These are phyloP conservation scores for Paraleonurus japonicus DNA, from an alignment of 257 asterid species.

Conservation along the genomic window DNA sequence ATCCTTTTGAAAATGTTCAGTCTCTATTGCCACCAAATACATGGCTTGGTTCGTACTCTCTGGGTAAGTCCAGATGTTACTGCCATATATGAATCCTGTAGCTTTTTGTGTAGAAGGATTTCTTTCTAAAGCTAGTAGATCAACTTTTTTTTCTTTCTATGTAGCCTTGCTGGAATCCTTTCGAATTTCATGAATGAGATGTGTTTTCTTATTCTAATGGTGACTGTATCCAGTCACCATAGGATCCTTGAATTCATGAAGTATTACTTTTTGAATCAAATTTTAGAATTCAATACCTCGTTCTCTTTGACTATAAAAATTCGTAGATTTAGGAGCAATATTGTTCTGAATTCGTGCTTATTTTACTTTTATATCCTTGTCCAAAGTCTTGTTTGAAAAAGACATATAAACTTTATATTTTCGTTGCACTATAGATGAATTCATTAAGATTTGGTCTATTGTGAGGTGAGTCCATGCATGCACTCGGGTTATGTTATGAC, in stretches of 20 bases:
- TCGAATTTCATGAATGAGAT: neutral
- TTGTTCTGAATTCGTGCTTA: neutral
- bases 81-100: neutral
- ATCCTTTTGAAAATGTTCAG: conserved; percentile 91
- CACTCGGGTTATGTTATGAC: too few relatives aligned
- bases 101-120: conserved; percentile 10
- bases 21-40: conserved; percentile 77
- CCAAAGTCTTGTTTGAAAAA: neutral
- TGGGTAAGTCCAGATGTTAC: conserved; percentile 53
- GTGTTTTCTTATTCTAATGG: conserved; percentile 9
- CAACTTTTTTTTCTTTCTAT: neutral
- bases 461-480: too few relatives aligned
- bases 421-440: neutral
- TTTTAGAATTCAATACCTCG: neutral
- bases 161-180: neutral
- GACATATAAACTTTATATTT: neutral
- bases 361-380: neutral
- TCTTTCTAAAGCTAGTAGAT: neutral
- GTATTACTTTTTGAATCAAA: conserved; percentile 3
- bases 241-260: neutral
- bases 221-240: neutral
- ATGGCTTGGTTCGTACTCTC: conserved; percentile 87
- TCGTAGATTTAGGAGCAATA: neutral
- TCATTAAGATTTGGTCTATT: too few relatives aligned
- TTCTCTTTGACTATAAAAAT: neutral